These are phyloP conservation scores for Quercus cerris DNA, from an alignment of 306 rosid species.

Conservation along the genomic window DNA sequence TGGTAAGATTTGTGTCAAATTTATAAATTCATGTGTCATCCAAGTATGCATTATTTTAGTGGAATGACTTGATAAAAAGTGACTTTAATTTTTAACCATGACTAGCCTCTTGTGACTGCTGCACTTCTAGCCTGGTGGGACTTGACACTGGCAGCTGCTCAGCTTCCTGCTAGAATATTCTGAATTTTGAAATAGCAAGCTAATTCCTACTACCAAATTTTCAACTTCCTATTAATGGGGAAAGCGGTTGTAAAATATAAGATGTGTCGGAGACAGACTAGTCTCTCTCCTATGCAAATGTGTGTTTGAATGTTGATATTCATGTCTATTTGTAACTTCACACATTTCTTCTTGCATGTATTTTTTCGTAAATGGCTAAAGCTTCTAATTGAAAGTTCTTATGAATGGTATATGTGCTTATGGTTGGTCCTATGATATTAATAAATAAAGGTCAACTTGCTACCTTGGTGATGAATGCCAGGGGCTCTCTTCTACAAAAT, in stretches of 20 bases:
- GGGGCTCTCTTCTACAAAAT: neutral
- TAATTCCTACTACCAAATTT: neutral
- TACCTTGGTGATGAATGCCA: neutral
- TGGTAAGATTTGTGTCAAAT: constrained; percentile 40
- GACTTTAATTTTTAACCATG: constrained; percentile 4
- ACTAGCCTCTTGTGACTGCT: neutral
- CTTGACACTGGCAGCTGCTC: neutral
- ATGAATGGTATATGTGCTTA: neutral
- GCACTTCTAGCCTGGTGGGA: neutral
- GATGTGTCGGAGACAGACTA: too few species aligned
- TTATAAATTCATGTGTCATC: neutral
- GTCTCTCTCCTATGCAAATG: neutral
- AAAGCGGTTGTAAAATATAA: too few species aligned
- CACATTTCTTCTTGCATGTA: neutral
- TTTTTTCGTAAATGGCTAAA: neutral
- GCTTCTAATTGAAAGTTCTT: neutral
- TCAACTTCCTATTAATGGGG: neutral
- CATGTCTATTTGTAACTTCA: neutral
- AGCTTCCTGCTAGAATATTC: neutral
- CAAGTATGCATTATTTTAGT: neutral
- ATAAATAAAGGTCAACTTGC: neutral
- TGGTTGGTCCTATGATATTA: too few species aligned
- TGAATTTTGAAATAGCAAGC: neutral
- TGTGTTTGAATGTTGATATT: neutral
- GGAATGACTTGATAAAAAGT: neutral